Percentiles rank a stretch among this genome's conserved stretches.
Evolutionary conservation across 148 eudicot genomes (phyloP).

Genomic region (Rhododendron kiyosumense): DNA sequence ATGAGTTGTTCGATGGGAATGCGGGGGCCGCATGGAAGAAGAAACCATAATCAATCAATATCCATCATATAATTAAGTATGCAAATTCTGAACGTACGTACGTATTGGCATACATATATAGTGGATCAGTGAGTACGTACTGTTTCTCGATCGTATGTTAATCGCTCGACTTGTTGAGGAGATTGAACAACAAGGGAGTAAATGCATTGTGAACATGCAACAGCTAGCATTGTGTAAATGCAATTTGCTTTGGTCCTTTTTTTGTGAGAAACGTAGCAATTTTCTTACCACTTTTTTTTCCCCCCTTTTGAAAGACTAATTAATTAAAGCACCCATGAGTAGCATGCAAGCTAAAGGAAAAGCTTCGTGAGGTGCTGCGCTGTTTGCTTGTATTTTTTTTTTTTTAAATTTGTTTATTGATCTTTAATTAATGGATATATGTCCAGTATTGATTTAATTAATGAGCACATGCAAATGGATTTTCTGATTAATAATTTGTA

Average conservation of each 20-base stretch:
- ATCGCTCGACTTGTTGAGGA: not conserved
- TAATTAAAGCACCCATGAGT: not conserved
- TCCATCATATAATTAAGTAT: not conserved
- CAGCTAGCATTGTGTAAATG: not conserved
- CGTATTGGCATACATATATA: not conserved
- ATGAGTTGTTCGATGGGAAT: slow-evolving; percentile 80
- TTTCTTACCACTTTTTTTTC: not conserved
- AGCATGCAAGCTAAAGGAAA: not conserved
- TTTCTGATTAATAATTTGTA: not conserved
- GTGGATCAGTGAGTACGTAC: not conserved
- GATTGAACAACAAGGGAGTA: not conserved
- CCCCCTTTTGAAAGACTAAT: not conserved
- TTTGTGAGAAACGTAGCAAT: not conserved
- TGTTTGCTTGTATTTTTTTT: not conserved
- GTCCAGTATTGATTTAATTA: not conserved
- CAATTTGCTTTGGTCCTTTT: not conserved
- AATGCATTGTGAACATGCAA: too few relatives aligned
- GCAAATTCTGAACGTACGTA: not conserved
- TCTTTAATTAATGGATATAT: not conserved
- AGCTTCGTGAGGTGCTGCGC: not conserved
- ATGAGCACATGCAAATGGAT: not conserved
- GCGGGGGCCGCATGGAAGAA: slow-evolving; percentile 43
- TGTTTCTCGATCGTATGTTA: not conserved
- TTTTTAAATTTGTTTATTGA: not conserved
- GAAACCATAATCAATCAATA: slow-evolving; percentile 14